Base-by-base conservation (phyloP, 179 eudicot species). In the Sideroxylon spinosum region DNA sequence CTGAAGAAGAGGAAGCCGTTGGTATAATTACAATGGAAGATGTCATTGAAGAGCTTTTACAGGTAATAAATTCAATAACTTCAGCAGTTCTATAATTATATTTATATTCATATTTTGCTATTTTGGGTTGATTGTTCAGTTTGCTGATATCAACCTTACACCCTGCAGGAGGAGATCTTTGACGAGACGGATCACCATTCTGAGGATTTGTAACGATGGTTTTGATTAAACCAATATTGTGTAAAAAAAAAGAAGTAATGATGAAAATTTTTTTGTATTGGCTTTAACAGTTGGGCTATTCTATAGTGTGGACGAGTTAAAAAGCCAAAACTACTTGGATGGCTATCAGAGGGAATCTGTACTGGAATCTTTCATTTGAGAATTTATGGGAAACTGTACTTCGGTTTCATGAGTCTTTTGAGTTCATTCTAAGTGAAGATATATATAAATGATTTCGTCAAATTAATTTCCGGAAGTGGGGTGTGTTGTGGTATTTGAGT, bases 1-100 rank as follows among this genome's bases (percentile, higher is more conserved):
- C 97, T 4, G 95, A 89, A 59, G 95, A 90, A 85, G 97, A 92
- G 83, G 97, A 91, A 86, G 97, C 92, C 57, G 87, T 93, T 13
- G 99, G 99, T 20, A 77, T 95, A 16, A 95, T 95, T 67, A 95
- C 99, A 55, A 81, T 95, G 91, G 99, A 95, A 78, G 99, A 95
- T 77, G 93, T 95, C 79, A 95, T 95, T 67, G 98, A 95, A 89
- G 98, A 95, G 86, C 92, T 95, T 68, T 78, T 95, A 57, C 98
- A 95, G 97, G 99, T 95, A 84, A 37, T 37, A 80, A 78, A 11
- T 19, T 12, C 16, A 26, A 20, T 25, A 71, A 4, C 5, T 37
- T 37, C 60, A 23, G 3, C 3, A 59, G 60, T 13, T 44, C 55
- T 19, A 80, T 19, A 44, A 37, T 23, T n/a, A 25, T 10, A 37